Evolutionary conservation across 768 basidiomycete genomes (phyloP), one percentile per base, ranked within the genome.

Genomic region (Lactarius hengduanensis): DNA sequence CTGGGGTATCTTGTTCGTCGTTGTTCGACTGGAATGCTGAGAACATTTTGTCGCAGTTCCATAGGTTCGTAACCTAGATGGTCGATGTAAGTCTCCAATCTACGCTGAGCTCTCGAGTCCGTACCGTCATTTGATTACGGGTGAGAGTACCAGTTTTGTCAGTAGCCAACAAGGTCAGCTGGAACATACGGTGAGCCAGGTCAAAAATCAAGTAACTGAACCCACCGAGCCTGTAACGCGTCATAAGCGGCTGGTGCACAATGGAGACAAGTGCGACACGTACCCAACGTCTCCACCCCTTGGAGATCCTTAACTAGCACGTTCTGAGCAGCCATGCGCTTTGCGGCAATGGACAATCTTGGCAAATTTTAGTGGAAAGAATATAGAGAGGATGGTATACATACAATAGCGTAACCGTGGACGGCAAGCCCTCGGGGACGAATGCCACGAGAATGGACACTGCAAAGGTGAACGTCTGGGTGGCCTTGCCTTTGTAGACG

Each of bases 291-390:
- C 73, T 89, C 87, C 0, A 89, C 87, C 50, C 87, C 87, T 72
- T 88, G 87, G n/a, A 89, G 73, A 70, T 88, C 86, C 70, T 89
- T 89, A 20, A 88, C 87, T n/a, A 89, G 78, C 6, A 89, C 87
- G 67, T 88, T 87, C 73, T 86, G 85, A 28, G 80, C 81, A 1
- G 88, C 87, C 87, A 89, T 88, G 36, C 88, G 79, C 74, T 87
- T 88, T 20, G 87, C 88, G 0, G 87, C 87, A 53, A 89, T 88
- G 5, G 87, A 87, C 7, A 89, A 72, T 20, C 77, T 78, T 56
- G 20, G 2, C 10, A 18, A 36, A 15, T 34, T 43, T 41, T 9
- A 41, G 55, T 45, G 22, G 4, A 15, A 16, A 20, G 9, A 64
- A 20, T 50, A 57, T 54, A 10, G 1, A 32, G 4, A 58, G 32